Evolutionary conservation across 2,329 filamentous ascomycete species (phyloP).

Genomic region (Paracoccidioides brasiliensis): DNA sequence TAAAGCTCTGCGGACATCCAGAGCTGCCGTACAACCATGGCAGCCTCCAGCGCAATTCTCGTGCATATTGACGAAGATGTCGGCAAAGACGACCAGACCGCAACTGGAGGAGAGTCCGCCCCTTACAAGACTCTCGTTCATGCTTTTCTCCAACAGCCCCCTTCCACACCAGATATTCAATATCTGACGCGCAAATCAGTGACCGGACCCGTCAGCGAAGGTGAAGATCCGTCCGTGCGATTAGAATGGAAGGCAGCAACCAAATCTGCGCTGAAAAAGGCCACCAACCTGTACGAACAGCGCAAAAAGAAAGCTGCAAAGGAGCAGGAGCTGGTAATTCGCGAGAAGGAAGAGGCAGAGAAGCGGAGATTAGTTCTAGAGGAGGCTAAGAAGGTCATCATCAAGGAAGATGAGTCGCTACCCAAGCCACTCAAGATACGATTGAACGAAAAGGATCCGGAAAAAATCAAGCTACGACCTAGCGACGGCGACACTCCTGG

Average conservation of each 20-base stretch:
- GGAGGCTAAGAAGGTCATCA: slow-evolving; percentile 65
- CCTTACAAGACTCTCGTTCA: slow-evolving; percentile 73
- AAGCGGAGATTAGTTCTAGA: slow-evolving; percentile 60
- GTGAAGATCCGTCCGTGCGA: slow-evolving; percentile 50
- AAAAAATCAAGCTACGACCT: slow-evolving; percentile 42
- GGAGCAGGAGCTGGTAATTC: slow-evolving; percentile 57
- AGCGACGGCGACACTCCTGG: slow-evolving; percentile 43
- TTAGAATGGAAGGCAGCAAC: slow-evolving; percentile 68
- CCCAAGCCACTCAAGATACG: slow-evolving; percentile 63
- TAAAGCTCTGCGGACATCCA: neutral
- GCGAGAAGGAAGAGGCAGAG: slow-evolving; percentile 59
- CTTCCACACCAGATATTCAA: slow-evolving; percentile 39
- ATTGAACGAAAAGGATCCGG: slow-evolving; percentile 56
- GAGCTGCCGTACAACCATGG: slow-evolving; percentile 3
- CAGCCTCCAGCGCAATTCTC: slow-evolving; percentile 19
- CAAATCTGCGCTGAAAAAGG: slow-evolving; percentile 79
- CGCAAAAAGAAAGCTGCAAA: slow-evolving; percentile 77
- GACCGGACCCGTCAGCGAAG: slow-evolving; percentile 46
- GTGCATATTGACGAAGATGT: slow-evolving; percentile 72
- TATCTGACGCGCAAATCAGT: slow-evolving; percentile 59
- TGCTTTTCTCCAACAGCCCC: slow-evolving; percentile 60
- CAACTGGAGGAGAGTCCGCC: slow-evolving; percentile 55
- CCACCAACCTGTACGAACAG: slow-evolving; percentile 56
- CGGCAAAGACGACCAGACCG: slow-evolving; percentile 55
- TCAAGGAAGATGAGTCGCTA: slow-evolving; percentile 57